Conservation (phyloP, 75 land plant genomes). For the Ceratopteris richardii region DNA sequence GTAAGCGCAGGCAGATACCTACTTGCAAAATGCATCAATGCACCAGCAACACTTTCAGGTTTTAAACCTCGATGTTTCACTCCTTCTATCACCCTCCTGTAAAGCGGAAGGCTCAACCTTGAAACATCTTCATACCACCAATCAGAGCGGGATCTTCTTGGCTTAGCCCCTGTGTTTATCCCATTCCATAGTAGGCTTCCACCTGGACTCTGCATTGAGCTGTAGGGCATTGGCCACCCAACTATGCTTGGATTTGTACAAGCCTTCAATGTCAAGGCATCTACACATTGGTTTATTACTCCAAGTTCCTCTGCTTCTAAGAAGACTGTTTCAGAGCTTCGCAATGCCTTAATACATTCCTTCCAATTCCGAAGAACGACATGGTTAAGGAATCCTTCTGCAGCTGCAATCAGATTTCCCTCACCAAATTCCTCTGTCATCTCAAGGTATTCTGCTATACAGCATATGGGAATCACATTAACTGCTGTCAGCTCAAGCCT, state of each 20-base stretch:
- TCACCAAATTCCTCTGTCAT: conserved; percentile 85
- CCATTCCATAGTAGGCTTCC: conserved; percentile 93
- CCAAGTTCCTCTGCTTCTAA: conserved; percentile 62
- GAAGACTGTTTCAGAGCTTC: conserved; percentile 53
- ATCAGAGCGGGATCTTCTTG: conserved; percentile 49
- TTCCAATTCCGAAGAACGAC: conserved; percentile 74
- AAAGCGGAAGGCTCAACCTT: conserved; percentile 49
- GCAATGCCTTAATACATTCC: conserved; percentile 69
- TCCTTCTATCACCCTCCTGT: conserved; percentile 48
- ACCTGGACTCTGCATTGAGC: conserved; percentile 77
- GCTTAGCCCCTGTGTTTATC: conserved; percentile 78
- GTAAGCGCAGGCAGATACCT: conserved; percentile 62
- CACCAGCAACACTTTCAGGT: conserved; percentile 60
- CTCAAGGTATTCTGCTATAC: conserved; percentile 70
- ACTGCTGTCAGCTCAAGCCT: conserved; percentile 69
- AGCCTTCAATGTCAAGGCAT: conserved; percentile 63
- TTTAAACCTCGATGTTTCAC: conserved; percentile 62
- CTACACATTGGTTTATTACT: conserved; percentile 56
- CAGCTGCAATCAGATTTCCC: conserved; percentile 60
- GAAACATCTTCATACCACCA: conserved; percentile 93
- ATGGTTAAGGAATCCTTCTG: conserved; percentile 70
- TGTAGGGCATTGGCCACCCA: conserved; percentile 66
- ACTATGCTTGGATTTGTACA: conserved; percentile 68
- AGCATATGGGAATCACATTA: conserved; percentile 67
- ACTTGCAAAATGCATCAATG: conserved; percentile 60